Evolutionary conservation across 306 rosid genomes (phyloP), one percentile per base, ranked within the genome.

Genomic region (Quercus alba): DNA sequence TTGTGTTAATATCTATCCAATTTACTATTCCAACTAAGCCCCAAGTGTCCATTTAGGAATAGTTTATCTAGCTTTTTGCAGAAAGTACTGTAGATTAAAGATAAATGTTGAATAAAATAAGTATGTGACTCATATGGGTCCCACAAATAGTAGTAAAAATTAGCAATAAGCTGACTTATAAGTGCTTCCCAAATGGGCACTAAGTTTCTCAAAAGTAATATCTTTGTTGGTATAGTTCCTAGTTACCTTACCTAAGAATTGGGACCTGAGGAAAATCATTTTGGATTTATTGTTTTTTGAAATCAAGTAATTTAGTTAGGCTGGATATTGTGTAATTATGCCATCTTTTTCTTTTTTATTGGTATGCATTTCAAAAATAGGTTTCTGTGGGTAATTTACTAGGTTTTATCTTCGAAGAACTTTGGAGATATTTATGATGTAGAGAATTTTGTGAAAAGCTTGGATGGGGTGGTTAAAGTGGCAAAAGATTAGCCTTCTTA

Each of bases 341-440:
- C 41, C 41, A 63, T 15, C 41, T 17, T 14, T 63, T 28, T 26
- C 30, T 30, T 63, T 21, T 58, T 21, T 23, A 5, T 14, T 63
- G 12, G 2, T 6, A 41, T 41, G 49, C 49, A 41, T 18, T 61
- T 31, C 18, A 66, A 66, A 33, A 26, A 61, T 31, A 66, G 6
- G 23, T 30, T 66, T 66, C 8, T 21, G 25, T 9, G 21, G 18
- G 46, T 33, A 18, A 19, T 9, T 31, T 14, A 1, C 72, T 31
- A 9, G 46, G 14, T 31, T 31, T 31, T 66, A 30, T 61, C 46
- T 79, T 64, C 5, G 92, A 95, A 97, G 97, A 90, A 82, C 79
- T 93, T 95, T 75, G 94, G 83, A 82, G 99, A 93, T 75, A 89
- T 95, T 62, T 95, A 95, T 81, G 93, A 93, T 75, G 84, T 84